Evolutionary conservation across 2,329 filamentous ascomycete species (phyloP), one percentile per base, ranked within the genome.

Genomic region (Epichloe glyceriae): DNA sequence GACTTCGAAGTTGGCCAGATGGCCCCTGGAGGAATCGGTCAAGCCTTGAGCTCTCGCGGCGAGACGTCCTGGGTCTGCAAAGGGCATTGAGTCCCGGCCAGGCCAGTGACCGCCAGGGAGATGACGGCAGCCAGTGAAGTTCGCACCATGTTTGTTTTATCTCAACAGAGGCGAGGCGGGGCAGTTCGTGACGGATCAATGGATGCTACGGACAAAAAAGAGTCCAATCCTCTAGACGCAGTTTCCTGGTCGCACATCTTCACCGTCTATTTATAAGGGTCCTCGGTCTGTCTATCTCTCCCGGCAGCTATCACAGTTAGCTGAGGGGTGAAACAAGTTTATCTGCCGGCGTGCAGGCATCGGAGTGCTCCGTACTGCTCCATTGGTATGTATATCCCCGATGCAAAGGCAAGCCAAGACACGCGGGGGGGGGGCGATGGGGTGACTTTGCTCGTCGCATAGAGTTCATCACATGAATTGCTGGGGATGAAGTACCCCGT

Each of bases 1-100:
- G 5, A 76, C 59, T 52, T 73, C 69, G 47, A 68, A 70, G 44
- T 62, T 53, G 14, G 56, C 43, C 2, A 70, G 51, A 47, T 68
- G 63, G 5, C 53, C 51, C 26, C 66, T 64, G 26, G 67, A 66
- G 10, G 52, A 52, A 6, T 43, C 44, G 22, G 15, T 2, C 5
- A 33, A 19, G n/a, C 57, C 55, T 1, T 62, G 56, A 5, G 56
- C 55, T 47, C 64, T 59, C 8, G 60, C 56, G 33, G 53, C 59
- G 17, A 67, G 51, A 10, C 44, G 50, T 15, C 45, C 55, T 6
- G 58, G 56, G 19, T 66, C 60, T 19, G 67, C 62, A 51, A 60
- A 8, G 67, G 67, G 33, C 67, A 70, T 35, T 64, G 58, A 1
- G 62, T 64, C 4, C 11, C 14, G 2, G 56, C 58, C 4, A 67